A percentile compares a stretch with the other conserved stretches of the same genome.
Conservation (phyloP, 192 early-diverging fungal genomes). For the Borealophlyctis nickersoniae region DNA sequence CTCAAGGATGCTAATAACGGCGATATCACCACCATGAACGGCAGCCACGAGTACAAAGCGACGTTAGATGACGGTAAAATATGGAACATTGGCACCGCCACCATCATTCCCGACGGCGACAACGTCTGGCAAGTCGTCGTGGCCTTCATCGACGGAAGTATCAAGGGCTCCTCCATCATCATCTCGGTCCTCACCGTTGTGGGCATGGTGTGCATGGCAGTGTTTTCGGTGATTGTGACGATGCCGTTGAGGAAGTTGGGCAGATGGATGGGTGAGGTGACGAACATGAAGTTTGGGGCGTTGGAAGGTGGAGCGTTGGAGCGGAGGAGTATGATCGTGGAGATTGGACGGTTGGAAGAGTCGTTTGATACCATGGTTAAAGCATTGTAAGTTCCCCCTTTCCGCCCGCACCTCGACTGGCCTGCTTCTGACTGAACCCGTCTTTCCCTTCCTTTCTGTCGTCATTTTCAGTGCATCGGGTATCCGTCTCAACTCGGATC, state of each 20-base stretch:
- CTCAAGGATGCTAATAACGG: too few relatives aligned
- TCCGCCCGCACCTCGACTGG: too few relatives aligned
- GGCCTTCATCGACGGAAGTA: conserved; percentile 5
- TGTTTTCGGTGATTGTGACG: background rate
- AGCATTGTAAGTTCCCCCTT: conserved; percentile 9
- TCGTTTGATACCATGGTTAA: conserved; percentile 2
- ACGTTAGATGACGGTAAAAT: too few relatives aligned
- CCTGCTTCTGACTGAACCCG: too few relatives aligned
- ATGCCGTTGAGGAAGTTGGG: background rate
- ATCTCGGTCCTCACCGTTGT: background rate
- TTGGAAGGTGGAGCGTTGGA: conserved; percentile 4
- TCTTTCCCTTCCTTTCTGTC: too few relatives aligned
- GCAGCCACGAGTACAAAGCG: too few relatives aligned
- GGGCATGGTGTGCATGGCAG: background rate
- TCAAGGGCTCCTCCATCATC: background rate
- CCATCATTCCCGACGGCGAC: background rate
- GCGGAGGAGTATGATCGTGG: background rate
- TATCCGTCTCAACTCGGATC: too few relatives aligned
- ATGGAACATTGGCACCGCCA: conserved; percentile 6
- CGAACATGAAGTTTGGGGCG: conserved; percentile 3
- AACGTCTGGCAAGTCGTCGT: conserved; percentile 4
- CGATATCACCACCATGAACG: too few relatives aligned
- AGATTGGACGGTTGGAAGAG: background rate
- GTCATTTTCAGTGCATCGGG: too few relatives aligned
- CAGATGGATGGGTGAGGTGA: conserved; percentile 6